These are phyloP conservation scores for Kurtzmaniella quercitrusa DNA, from an alignment of 1,139 yeast species.

Conservation along the genomic window DNA sequence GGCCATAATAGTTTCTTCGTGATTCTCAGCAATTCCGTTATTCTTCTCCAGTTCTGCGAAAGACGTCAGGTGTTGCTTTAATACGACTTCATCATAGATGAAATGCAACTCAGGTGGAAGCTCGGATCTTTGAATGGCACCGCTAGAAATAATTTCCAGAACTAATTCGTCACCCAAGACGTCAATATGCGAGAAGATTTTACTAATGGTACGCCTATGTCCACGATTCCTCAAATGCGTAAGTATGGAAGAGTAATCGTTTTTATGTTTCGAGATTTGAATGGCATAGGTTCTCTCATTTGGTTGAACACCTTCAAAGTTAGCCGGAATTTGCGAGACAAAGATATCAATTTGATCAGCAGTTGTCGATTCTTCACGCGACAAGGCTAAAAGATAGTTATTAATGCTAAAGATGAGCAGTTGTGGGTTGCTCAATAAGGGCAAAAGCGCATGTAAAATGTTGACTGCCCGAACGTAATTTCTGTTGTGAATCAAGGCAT, in stretches of 20 bases:
- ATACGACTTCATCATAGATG: slow-evolving; percentile 5
- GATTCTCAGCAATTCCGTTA: neutral
- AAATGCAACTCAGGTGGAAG: slow-evolving; percentile 33
- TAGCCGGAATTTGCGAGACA: slow-evolving; percentile 21
- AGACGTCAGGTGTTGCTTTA: neutral
- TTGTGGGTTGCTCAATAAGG: slow-evolving; percentile 29
- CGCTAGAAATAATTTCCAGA: slow-evolving; percentile 30
- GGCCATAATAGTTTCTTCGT: neutral
- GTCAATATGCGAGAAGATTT: slow-evolving; percentile 62
- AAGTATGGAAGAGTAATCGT: neutral
- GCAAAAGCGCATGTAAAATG: slow-evolving; percentile 55
- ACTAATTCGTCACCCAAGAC: slow-evolving; percentile 65
- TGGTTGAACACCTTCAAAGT: slow-evolving; percentile 27
- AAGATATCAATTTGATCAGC: slow-evolving; percentile 25
- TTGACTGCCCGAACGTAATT: slow-evolving; percentile 71
- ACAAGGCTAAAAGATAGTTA: slow-evolving; percentile 34
- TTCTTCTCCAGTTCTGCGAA: neutral
- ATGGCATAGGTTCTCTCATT: slow-evolving; percentile 49
- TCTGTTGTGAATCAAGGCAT: slow-evolving; percentile 69
- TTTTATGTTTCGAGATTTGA: slow-evolving; percentile 20
- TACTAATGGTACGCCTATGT: slow-evolving; percentile 14
- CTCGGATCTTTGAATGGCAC: slow-evolving; percentile 21
- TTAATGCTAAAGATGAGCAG: slow-evolving; percentile 35
- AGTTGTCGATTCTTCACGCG: slow-evolving; percentile 25
- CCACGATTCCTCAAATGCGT: neutral